Evolutionary conservation across 1,139 yeast genomes (phyloP).

Genomic region (Geotrichum bryndzae): DNA sequence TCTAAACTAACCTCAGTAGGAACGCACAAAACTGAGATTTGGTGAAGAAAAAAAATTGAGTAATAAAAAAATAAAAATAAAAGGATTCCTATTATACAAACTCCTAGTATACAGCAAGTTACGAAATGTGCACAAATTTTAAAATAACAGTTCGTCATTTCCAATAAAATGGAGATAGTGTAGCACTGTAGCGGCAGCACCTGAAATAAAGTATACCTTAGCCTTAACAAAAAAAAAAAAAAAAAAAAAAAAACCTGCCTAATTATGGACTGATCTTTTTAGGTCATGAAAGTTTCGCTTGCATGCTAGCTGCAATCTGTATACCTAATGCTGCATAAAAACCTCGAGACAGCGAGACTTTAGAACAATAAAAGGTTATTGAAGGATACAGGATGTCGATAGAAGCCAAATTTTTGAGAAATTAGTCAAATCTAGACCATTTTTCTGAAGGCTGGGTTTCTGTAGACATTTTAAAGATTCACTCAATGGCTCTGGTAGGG

Average conservation of each 20-base stretch:
- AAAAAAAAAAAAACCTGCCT: background rate
- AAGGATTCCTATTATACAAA: background rate
- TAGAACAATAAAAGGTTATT: background rate
- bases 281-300: background rate
- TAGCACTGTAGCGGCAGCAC: background rate
- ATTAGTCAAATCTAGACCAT: background rate
- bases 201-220: background rate
- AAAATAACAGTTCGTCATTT: background rate
- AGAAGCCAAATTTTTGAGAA: background rate
- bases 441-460: background rate
- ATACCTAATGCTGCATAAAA: background rate
- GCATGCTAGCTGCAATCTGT: background rate
- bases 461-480: background rate
- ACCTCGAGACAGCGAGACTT: background rate
- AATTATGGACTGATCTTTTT: background rate
- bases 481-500: background rate
- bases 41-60: background rate
- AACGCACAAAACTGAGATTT: background rate
- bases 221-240: background rate
- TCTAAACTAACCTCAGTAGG: background rate
- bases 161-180: background rate
- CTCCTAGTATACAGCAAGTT: background rate
- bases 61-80: background rate
- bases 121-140: background rate
- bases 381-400: background rate